Conservation (phyloP, 768 basidiomycete genomes). For the Leucogyrophana mollusca region DNA sequence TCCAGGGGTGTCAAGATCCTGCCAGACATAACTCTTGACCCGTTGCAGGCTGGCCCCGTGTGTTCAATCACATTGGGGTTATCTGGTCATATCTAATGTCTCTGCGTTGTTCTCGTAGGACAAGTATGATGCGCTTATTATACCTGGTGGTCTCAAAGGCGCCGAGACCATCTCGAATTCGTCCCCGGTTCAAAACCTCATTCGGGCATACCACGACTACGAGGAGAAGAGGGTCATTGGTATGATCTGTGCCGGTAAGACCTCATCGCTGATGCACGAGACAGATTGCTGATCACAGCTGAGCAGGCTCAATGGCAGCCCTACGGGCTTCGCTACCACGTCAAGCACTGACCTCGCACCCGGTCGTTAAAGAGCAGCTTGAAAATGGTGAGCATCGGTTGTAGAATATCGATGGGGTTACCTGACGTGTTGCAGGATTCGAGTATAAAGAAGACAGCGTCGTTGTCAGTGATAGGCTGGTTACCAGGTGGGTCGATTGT, state of each 20-base stretch:
- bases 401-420: neutral
- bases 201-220: slow-evolving; percentile 46
- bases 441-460: slow-evolving; percentile 75
- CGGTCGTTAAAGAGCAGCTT: slow-evolving; percentile 62
- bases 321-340: slow-evolving; percentile 55
- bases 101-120: slow-evolving; percentile 45
- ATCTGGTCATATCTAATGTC: neutral
- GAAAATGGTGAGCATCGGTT: slow-evolving; percentile 41
- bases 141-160: slow-evolving; percentile 79
- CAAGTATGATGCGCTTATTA: slow-evolving; percentile 63
- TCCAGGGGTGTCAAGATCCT: slow-evolving; percentile 75
- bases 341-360: slow-evolving; percentile 78
- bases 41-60: slow-evolving; percentile 46
- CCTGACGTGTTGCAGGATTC: slow-evolving; percentile 45
- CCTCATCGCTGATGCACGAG: neutral
- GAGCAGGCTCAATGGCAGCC: slow-evolving; percentile 67
- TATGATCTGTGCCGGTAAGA: slow-evolving; percentile 82
- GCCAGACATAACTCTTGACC: slow-evolving; percentile 58
- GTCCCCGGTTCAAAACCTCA: slow-evolving; percentile 57
- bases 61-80: slow-evolving; percentile 13
- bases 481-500: slow-evolving; percentile 61
- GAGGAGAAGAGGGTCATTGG: slow-evolving; percentile 49
- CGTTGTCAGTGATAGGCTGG: slow-evolving; percentile 57
- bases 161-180: slow-evolving; percentile 69
- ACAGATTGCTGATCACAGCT: neutral